Percentiles rank a stretch among this genome's conserved stretches.
Evolutionary conservation across 305 asterid genomes (phyloP).

Genomic region (Ilex paraguariensis): DNA sequence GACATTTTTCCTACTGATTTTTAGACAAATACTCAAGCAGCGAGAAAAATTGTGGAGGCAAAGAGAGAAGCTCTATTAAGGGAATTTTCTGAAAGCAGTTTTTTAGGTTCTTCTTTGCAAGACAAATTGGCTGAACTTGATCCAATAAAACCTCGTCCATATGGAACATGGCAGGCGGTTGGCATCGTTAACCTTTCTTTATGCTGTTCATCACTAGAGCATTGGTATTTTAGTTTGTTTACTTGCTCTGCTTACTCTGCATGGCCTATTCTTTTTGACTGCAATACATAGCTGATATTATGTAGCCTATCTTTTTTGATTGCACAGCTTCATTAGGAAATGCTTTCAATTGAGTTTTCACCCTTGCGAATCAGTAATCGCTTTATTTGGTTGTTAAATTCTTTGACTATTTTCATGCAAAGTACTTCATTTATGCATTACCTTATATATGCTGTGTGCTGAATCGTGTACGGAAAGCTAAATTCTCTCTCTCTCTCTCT

Average conservation of each 20-base stretch:
- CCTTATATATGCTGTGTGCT: too few relatives aligned
- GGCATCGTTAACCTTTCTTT: conserved; percentile 22
- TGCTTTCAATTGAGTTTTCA: too few relatives aligned
- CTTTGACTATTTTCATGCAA: too few relatives aligned
- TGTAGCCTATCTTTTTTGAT: background rate
- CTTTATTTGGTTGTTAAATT: too few relatives aligned
- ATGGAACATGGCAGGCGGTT: conserved; percentile 84
- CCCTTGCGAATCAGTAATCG: too few relatives aligned
- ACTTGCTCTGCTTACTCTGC: background rate
- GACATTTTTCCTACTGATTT: conserved; percentile 17
- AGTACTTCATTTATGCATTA: too few relatives aligned
- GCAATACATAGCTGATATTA: background rate
- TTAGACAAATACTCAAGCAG: conserved; percentile 94
- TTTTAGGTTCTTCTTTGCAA: conserved; percentile 40
- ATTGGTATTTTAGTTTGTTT: conserved; percentile 2
- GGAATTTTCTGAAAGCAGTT: conserved; percentile 45
- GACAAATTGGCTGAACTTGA: conserved; percentile 60
- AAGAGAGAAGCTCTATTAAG: conserved; percentile 61
- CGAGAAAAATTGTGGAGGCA: conserved; percentile 67
- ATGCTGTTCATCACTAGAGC: conserved; percentile 13
- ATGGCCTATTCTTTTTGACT: too few relatives aligned
- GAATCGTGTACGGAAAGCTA: too few relatives aligned
- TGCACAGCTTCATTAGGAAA: too few relatives aligned
- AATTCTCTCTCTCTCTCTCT: too few relatives aligned
- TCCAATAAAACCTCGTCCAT: conserved; percentile 62